Base-by-base conservation (phyloP, 257 asterid species). In the Capsicum baccatum region DNA sequence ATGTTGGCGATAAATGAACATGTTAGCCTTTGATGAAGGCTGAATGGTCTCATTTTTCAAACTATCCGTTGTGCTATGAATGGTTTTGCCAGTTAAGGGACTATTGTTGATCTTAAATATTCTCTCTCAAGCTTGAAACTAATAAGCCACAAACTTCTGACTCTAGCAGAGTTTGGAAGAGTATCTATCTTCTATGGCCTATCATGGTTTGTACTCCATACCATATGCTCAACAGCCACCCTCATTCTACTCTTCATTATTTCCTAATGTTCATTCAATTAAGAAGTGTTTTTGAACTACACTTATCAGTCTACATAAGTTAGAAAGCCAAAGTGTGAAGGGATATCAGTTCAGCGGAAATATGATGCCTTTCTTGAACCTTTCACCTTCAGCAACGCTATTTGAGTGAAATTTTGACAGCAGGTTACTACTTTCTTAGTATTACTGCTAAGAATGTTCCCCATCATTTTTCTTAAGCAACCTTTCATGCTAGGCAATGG, bases 1-100 rank as follows among this genome's bases (percentile, higher is more conserved):
- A 68, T 68, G 76, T 69, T 69, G 79, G 79, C 8, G 5, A 69
- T 26, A 69, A 42, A 9, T 69, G 79, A 69, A 42, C 55, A 42
- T 0, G 15, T 8, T 16, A 69, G 14, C 78, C 78, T 39, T 39
- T 4, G 14, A 39, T 15, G 15, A 69, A 15, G 26, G 15, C 55
- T 0, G 14, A 69, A 37, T 15, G 26, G 54, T 8, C 15, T 68
- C 78, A 39, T 68, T 68, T 39, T 0, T 37, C 78, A 68, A 37
- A 68, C 39, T 3, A 68, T 39, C 52, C 37, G 21, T 39, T 68
- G 14, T 16, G 78, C 54, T 68, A 68, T 12, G 10, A 39, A 39
- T 39, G 14, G 33, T 39, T 68, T 8, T 68, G 78, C 26, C 78
- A 68, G 54, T 68, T 1, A 39, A 39, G 54, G 8, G 78, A 68